phyloP scores from a whole-genome alignment of 1,284 basidiomycete genomes.

The Pyrrhoderma noxium region DNA sequence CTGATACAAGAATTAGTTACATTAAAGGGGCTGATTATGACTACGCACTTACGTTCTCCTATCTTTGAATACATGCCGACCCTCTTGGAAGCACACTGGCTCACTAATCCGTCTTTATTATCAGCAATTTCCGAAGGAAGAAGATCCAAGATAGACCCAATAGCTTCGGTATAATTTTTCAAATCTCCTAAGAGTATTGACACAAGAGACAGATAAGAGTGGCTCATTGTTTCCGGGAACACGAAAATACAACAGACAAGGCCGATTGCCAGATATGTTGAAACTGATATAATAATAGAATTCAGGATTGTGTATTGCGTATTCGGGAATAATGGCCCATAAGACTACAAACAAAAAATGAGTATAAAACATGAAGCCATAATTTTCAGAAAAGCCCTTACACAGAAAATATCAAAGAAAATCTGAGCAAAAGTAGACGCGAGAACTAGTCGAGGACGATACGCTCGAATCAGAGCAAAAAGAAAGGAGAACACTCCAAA shows the following conservation, averaged over 20 bases:
- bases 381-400: conserved; percentile 31
- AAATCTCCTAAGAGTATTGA: conserved; percentile 30
- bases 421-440: conserved; percentile 52
- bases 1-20: too few species aligned
- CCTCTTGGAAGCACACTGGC: conserved; percentile 23
- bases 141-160: conserved; percentile 36
- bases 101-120: conserved; percentile 26
- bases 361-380: conserved; percentile 1
- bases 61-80: conserved; percentile 24
- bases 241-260: conserved; percentile 49
- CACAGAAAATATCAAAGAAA: conserved; percentile 56
- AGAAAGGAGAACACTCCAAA: conserved; percentile 58
- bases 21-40: not conserved
- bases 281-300: conserved; percentile 50
- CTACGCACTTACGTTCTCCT: conserved; percentile 22
- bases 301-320: conserved; percentile 56
- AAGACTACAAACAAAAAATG: conserved; percentile 28
- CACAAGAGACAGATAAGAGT: conserved; percentile 34
- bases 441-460: conserved; percentile 52
- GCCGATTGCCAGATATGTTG: conserved; percentile 55
- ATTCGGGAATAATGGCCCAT: conserved; percentile 58
- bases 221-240: conserved; percentile 69
- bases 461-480: conserved; percentile 54
- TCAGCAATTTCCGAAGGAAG: conserved; percentile 28
- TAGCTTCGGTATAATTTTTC: conserved; percentile 31